Evolutionary conservation across 1,139 yeast genomes (phyloP), one percentile per base, ranked within the genome.

Genomic region (Pichia sp.): DNA sequence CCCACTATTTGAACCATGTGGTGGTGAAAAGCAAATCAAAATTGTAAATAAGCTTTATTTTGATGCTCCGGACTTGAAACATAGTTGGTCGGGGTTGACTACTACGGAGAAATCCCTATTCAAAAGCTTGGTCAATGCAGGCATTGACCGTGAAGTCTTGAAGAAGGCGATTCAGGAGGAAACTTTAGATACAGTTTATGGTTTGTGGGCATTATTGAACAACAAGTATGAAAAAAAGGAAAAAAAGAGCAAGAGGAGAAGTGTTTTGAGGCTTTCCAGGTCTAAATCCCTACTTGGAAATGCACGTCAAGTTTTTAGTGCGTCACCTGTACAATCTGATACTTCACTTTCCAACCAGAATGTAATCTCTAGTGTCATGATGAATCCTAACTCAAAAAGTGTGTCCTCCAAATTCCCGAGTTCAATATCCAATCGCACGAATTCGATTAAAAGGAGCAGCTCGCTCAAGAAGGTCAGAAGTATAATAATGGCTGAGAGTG

Each of bases 171-270:
- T 88, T 2, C 52, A 63, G 17, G 66, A 72, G 37, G 72, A 72
- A 35, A 76, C 77, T 39, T 78, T 87, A 61, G 94, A 85, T 54
- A 67, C 87, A 0, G 60, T 85, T 18, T 78, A 88, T n/a, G 96
- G 95, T 0, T 67, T 84, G 42, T 91, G 94, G 82, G 81, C 79
- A 31, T 63, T 91, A 12, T 60, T 81, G 12, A 61, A 85, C 15
- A 88, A 85, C 27, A 66, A 63, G 50, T 65, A 27, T 9, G 29
- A 83, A 47, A 72, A 41, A 67, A 69, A 10, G 11, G 30, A 82
- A 46, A 72, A 41, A 68, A 35, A 63, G 66, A 14, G 19, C 22
- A 64, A 73, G 48, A 74, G 80, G 20, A 61, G 72, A 40, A 71
- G 77, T 34, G 77, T 78, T 29, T 40, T 66, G 25, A 61, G 46